Evolutionary conservation across 306 rosid species (phyloP), one percentile per base, ranked within the genome.

Genomic region (Dryas octopetala): DNA sequence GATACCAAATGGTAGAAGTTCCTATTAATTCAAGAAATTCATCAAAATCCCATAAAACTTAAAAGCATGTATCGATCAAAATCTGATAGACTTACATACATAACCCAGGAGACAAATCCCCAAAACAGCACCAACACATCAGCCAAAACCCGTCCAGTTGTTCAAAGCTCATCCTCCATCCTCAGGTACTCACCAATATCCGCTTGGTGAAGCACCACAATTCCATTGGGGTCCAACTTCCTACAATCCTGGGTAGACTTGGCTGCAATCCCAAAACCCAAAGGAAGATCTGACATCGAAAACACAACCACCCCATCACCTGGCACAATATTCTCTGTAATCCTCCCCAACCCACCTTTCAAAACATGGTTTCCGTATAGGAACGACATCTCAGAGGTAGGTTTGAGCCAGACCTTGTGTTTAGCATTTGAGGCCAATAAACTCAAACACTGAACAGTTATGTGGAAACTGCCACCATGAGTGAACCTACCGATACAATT

Each of bases 181-280:
- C 98, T 88, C 91, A 95, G 87, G 69, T 91, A 95, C 85, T 90
- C 97, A 6, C 97, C 98, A 5, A 95, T 82, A 82, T 95, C 98
- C 1, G 87, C 88, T 84, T 95, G 98, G 80, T 90, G 98, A 17
- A 91, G 87, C 28, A 95, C 95, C 4, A 91, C 97, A 49, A 88
- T 91, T 5, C 86, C 97, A 74, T 91, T 95, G 2, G 97, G 97
- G 63, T 95, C 98, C 85, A 95, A 63, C 83, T 95, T 95, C 89
- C 97, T 86, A 68, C 98, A 95, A 62, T 91, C 98, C 88, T 91
- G 97, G 0, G 97, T 90, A 0, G 96, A 90, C 83, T 91, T 91
- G 1, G 98, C 96, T 0, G 96, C 90, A 9, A 95, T 40, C 7
- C 98, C 98, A 26, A 95, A 95, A 9, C 98, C 98, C 77, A 95